Conservation (phyloP, 305 asterid species). For the Fraxinus platypoda region DNA sequence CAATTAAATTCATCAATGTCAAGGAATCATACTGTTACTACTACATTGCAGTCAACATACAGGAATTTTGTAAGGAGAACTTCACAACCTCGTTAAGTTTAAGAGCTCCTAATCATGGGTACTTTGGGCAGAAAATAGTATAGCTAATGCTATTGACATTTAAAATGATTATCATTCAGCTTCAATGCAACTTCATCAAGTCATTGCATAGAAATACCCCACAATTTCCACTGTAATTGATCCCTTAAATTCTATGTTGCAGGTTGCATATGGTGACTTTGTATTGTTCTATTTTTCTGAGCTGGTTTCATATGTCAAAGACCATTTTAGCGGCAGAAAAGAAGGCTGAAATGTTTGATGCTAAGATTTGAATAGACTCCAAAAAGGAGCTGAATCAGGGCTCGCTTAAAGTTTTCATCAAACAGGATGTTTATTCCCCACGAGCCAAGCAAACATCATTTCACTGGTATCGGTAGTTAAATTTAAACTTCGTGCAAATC, state of each 20-base stretch:
- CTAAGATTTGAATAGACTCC: neutral
- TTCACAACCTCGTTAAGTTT: neutral
- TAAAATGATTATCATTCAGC: neutral
- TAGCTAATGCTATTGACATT: neutral
- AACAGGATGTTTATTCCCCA: neutral
- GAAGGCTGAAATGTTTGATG: neutral
- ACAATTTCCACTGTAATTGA: neutral
- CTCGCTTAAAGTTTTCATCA: neutral
- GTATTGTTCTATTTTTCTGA: neutral
- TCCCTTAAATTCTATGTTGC: neutral
- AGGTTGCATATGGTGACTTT: neutral
- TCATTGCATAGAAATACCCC: neutral
- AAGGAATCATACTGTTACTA: neutral
- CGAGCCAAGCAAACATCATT: neutral
- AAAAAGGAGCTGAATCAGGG: neutral
- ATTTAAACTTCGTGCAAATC: neutral
- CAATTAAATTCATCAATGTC: neutral
- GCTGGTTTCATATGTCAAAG: neutral
- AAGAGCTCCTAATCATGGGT: neutral
- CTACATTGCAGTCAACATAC: neutral
- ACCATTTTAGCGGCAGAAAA: neutral
- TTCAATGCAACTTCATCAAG: neutral
- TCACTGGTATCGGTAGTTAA: neutral
- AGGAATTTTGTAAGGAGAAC: neutral
- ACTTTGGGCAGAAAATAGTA: neutral